A percentile compares a stretch with the other conserved stretches of the same genome.
Evolutionary conservation across 805 yeast genomes (phyloP).

Genomic region (Pichia occidentalis): DNA sequence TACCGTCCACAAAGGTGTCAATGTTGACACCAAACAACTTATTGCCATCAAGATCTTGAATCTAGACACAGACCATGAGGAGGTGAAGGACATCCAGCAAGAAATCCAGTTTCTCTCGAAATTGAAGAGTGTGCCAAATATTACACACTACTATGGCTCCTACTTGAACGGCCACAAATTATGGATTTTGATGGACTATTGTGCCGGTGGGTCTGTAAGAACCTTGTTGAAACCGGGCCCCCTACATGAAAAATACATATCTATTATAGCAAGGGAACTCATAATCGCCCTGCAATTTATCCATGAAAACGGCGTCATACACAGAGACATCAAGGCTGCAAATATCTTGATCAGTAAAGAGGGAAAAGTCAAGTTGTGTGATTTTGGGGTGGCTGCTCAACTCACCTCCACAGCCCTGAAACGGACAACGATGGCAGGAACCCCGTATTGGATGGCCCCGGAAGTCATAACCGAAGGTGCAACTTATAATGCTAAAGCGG

Average conservation of each 20-base stretch:
- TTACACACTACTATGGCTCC: constrained; percentile 88
- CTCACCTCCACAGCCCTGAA: constrained; percentile 66
- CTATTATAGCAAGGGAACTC: constrained; percentile 80
- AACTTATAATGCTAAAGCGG: constrained; percentile 84
- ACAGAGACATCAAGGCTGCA: constrained; percentile 95
- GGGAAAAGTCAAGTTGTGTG: constrained; percentile 88
- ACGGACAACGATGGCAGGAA: constrained; percentile 92
- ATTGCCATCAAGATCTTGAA: constrained; percentile 92
- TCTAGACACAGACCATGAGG: constrained; percentile 89
- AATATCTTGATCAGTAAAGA: constrained; percentile 78
- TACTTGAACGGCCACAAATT: constrained; percentile 81
- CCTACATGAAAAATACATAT: constrained; percentile 76
- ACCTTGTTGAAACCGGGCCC: constrained; percentile 81
- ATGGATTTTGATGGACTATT: constrained; percentile 97
- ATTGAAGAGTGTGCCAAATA: constrained; percentile 79
- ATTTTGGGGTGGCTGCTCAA: constrained; percentile 97
- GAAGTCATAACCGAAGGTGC: constrained; percentile 93
- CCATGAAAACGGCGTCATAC: constrained; percentile 87
- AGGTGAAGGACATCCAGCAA: constrained; percentile 88
- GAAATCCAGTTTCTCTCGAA: constrained; percentile 85
- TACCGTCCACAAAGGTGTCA: constrained; percentile 83
- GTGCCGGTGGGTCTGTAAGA: constrained; percentile 93
- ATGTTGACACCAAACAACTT: constrained; percentile 61
- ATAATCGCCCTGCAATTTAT: constrained; percentile 72
- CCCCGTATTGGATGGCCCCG: constrained; percentile 99